Evolutionary conservation across 2,329 filamentous ascomycete species (phyloP), one percentile per base, ranked within the genome.

Genomic region (Leptographium radiaticola): DNA sequence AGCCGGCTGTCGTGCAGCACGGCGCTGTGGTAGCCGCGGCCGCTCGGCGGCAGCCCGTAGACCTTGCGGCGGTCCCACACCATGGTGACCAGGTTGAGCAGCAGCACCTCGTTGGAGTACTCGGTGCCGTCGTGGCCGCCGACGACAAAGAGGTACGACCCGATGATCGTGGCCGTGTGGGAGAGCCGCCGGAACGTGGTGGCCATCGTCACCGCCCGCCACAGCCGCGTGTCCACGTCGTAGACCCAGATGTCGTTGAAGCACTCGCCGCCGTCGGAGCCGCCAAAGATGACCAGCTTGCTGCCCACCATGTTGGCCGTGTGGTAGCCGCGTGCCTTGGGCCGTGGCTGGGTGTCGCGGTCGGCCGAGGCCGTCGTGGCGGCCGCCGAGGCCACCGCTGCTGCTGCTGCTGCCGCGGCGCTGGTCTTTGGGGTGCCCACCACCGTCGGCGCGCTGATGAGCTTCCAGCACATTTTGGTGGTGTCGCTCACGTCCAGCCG

Each of bases 241-340:
- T 84, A 86, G 34, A 86, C 77, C 83, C 83, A 86, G 43, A 86
- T 82, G 62, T 86, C 83, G 63, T 82, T 77, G 67, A 86, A 86
- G 67, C 83, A 86, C 66, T 86, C 81, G 51, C 80, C 80, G 59
- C 83, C 83, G 64, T 86, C 83, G 4, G 80, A 84, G 38, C 83
- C 83, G 42, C 83, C 83, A 64, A 79, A 86, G 61, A 86, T 81
- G 65, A 86, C 85, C 57, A 86, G 76, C 68, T 86, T 86, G 66
- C 76, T 77, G 58, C 81, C 82, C 45, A 86, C 81, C 76, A 86
- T 85, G 64, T 86, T 86, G 58, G 83, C 82, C 6, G 83, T 86
- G 65, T 86, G 83, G 63, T 86, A 86, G 51, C 83, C 83, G 49
- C 83, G 71, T 20, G 83, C 79, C 63, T 81, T 83, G 20, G 83